These are phyloP conservation scores for Sechiopsis laciniata DNA, from an alignment of 306 rosid species.

Conservation along the genomic window DNA sequence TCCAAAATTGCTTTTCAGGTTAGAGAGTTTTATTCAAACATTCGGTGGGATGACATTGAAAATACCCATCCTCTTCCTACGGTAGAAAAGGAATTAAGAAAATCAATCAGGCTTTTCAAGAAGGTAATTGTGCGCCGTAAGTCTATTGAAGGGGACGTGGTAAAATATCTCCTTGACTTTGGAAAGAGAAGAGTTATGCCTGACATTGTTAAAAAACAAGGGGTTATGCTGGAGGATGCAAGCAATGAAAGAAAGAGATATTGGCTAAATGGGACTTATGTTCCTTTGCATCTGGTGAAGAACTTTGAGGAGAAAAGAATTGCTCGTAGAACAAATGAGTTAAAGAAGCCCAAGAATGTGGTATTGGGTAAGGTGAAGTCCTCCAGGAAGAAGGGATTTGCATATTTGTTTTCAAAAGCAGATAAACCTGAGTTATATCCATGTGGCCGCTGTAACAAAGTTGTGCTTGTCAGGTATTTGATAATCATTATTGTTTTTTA, in stretches of 20 bases:
- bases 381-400: slow-evolving; percentile 45
- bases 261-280: slow-evolving; percentile 75
- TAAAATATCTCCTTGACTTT: slow-evolving; percentile 85
- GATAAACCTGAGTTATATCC: slow-evolving; percentile 57
- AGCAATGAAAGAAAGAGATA: slow-evolving; percentile 73
- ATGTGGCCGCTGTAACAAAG: slow-evolving; percentile 88
- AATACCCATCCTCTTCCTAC: slow-evolving; percentile 58
- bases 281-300: slow-evolving; percentile 85
- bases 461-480: slow-evolving; percentile 64
- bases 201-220: slow-evolving; percentile 53
- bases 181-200: slow-evolving; percentile 93
- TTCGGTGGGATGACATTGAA: slow-evolving; percentile 85
- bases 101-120: slow-evolving; percentile 77
- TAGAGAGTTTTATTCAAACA: slow-evolving; percentile 80
- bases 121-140: slow-evolving; percentile 89
- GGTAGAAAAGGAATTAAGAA: slow-evolving; percentile 72
- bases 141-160: slow-evolving; percentile 49
- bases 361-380: slow-evolving; percentile 38
- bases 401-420: slow-evolving; percentile 73
- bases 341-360: slow-evolving; percentile 37
- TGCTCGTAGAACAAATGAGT: slow-evolving; percentile 54
- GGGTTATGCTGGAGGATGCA: slow-evolving; percentile 56
- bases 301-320: slow-evolving; percentile 89
- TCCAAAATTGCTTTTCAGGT: slow-evolving; percentile 45
- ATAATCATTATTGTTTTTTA: neutral